These are phyloP conservation scores for Fusarium scirpi DNA, from an alignment of 2,329 filamentous ascomycete species.

Conservation along the genomic window DNA sequence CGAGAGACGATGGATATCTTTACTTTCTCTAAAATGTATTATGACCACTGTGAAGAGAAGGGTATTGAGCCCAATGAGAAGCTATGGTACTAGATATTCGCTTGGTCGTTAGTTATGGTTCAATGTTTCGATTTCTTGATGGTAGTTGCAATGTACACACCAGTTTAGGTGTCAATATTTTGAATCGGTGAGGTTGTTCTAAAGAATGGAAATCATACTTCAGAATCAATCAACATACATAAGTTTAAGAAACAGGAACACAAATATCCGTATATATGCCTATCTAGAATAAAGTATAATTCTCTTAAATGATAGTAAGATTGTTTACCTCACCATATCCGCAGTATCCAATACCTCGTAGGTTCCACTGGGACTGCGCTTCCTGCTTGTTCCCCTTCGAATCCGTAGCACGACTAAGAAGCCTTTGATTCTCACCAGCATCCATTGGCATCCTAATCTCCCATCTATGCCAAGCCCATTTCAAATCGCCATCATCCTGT, in stretches of 20 bases:
- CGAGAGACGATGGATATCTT: slow-evolving; percentile 11
- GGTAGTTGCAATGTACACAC: too few species aligned
- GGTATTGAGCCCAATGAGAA: background rate
- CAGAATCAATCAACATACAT: too few species aligned
- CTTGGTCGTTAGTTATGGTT: too few species aligned
- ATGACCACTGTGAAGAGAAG: background rate
- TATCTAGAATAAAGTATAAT: too few species aligned
- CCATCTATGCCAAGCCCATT: background rate
- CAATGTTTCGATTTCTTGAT: too few species aligned
- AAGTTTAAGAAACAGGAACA: too few species aligned
- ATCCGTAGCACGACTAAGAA: background rate
- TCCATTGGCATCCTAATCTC: background rate
- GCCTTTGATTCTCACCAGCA: background rate
- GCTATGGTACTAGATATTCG: background rate
- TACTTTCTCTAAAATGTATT: background rate
- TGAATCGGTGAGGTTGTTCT: too few species aligned
- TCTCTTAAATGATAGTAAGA: background rate
- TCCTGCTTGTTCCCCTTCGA: background rate
- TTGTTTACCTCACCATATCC: background rate
- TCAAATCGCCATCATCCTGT: background rate
- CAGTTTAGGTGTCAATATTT: too few species aligned
- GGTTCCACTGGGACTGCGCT: background rate
- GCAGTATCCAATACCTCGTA: background rate
- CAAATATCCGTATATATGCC: too few species aligned
- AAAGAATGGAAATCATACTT: too few species aligned